phyloP scores from a whole-genome alignment of 163 green algal species.

The Scenedesmus sp. region DNA sequence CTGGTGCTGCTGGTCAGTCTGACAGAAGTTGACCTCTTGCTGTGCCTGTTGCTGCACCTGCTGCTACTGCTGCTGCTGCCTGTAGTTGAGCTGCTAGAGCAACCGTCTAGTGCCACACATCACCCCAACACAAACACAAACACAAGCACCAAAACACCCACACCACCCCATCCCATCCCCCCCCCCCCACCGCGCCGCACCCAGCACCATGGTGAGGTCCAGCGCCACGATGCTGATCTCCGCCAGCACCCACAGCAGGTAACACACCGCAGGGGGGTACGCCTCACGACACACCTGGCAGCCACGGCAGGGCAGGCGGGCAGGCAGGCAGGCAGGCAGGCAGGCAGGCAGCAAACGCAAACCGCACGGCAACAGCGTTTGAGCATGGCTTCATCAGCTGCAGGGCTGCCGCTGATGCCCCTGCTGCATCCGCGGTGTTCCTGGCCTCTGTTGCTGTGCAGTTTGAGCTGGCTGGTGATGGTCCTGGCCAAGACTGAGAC shows the following conservation, averaged over 20 bases:
- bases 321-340: too few relatives aligned
- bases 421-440: not conserved
- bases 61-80: not conserved
- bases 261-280: conserved; percentile 69
- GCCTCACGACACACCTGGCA: conserved; percentile 72
- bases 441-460: not conserved
- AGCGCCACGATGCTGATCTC: conserved; percentile 81
- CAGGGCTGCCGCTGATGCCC: not conserved
- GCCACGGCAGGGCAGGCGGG: not conserved
- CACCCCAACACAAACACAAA: too few relatives aligned
- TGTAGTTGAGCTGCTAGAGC: not conserved
- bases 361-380: not conserved
- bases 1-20: not conserved
- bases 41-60: not conserved
- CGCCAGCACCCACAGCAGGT: conserved; percentile 72
- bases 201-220: conserved; percentile 81
- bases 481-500: too few relatives aligned
- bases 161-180: not conserved
- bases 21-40: too few relatives aligned
- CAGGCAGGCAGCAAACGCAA: not conserved
- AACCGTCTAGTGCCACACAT: too few relatives aligned
- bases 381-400: not conserved
- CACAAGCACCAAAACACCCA: too few relatives aligned
- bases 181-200: conserved; percentile 41
- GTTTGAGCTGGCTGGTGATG: too few relatives aligned